These are phyloP conservation scores for Hyaloraphidium curvatum DNA, from an alignment of 192 early-diverging fungal species.

Conservation along the genomic window DNA sequence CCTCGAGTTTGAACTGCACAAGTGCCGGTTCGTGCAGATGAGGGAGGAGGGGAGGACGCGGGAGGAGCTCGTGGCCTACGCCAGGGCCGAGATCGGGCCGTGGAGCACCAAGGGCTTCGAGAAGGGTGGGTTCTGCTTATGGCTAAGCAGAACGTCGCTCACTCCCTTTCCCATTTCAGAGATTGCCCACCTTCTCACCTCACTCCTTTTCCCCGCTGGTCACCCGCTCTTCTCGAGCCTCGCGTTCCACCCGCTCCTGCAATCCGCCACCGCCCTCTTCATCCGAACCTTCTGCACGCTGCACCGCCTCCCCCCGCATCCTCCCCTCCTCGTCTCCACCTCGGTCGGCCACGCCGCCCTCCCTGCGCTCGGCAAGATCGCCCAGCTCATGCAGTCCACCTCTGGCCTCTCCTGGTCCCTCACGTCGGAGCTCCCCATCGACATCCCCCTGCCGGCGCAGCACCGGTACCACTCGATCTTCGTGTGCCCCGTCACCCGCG, in stretches of 20 bases:
- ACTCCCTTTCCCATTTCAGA: conserved; percentile 13
- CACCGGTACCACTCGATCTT: conserved; percentile 90
- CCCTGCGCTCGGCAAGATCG: conserved; percentile 81
- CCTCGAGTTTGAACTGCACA: conserved; percentile 80
- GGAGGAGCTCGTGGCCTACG: too few species aligned
- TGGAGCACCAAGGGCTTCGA: too few species aligned
- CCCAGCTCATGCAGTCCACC: conserved; percentile 67
- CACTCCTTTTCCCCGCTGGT: conserved; percentile 21
- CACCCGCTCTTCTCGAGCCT: too few species aligned
- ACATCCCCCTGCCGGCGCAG: conserved; percentile 69
- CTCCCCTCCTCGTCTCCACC: conserved; percentile 24
- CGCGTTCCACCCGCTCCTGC: conserved; percentile 16
- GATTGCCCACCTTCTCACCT: conserved; percentile 32
- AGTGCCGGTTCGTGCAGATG: conserved; percentile 51
- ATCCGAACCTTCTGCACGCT: conserved; percentile 61
- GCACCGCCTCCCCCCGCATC: conserved; percentile 46
- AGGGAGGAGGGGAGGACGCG: too few species aligned
- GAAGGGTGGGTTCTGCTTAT: too few species aligned
- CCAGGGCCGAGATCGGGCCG: too few species aligned
- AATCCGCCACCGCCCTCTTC: conserved; percentile 46
- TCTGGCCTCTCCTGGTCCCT: conserved; percentile 73
- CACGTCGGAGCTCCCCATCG: conserved; percentile 76
- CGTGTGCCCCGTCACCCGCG: conserved; percentile 90
- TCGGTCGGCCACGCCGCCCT: conserved; percentile 68
- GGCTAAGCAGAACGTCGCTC: too few species aligned